phyloP scores from a whole-genome alignment of 345 rosid species.

The Arabidopsis suecica region DNA sequence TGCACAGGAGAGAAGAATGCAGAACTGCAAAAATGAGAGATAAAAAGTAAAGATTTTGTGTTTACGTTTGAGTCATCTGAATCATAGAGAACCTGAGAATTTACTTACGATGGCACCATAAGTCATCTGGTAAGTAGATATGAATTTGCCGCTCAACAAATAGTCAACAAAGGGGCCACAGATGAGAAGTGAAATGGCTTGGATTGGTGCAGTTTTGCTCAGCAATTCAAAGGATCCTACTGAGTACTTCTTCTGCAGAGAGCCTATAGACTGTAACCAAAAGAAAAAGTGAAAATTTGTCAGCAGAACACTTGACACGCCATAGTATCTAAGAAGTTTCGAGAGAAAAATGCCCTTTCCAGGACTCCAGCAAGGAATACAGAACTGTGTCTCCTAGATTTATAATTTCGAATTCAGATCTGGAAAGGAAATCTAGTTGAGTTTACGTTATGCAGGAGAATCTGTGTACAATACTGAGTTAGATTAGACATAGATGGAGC shows the following conservation, averaged over 20 bases:
- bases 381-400: background rate
- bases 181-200: slow-evolving; percentile 90
- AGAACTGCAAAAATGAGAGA: slow-evolving; percentile 58
- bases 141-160: slow-evolving; percentile 67
- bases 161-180: slow-evolving; percentile 87
- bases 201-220: slow-evolving; percentile 96
- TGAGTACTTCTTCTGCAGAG: slow-evolving; percentile 89
- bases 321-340: background rate
- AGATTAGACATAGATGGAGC: background rate
- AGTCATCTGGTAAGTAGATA: slow-evolving; percentile 71
- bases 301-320: slow-evolving; percentile 23
- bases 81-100: background rate
- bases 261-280: slow-evolving; percentile 79
- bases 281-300: background rate
- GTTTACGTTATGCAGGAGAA: too few relatives aligned
- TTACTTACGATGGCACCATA: slow-evolving; percentile 73
- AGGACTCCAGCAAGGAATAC: slow-evolving; percentile 7
- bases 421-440: too few relatives aligned
- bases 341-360: background rate
- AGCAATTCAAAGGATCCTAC: slow-evolving; percentile 91
- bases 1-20: slow-evolving; percentile 77
- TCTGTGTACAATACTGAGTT: too few relatives aligned
- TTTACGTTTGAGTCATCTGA: background rate
- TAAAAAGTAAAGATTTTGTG: slow-evolving; percentile 13
- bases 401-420: slow-evolving; percentile 7